A percentile compares a stretch with the other conserved stretches of the same genome.
These are phyloP conservation scores for Zizania latifolia DNA, from an alignment of 176 grass and related monocot genomes.

Conservation along the genomic window DNA sequence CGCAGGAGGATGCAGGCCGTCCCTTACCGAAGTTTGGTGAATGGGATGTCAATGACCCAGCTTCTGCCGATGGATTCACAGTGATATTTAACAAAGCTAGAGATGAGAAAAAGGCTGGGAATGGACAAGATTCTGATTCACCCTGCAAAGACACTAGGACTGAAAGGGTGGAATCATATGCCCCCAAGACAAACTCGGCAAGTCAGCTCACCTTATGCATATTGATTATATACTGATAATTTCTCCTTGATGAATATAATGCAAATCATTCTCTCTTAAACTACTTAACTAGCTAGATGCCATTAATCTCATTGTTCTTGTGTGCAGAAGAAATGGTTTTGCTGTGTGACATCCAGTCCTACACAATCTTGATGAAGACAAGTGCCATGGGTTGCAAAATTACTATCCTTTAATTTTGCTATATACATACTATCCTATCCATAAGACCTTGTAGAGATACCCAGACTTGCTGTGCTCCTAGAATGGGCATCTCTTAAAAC, in stretches of 20 bases:
- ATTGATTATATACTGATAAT: not conserved
- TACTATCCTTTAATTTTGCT: slow-evolving; percentile 47
- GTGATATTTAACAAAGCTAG: slow-evolving; percentile 98
- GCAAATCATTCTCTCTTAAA: not conserved
- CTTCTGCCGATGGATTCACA: too few species aligned
- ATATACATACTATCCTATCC: slow-evolving; percentile 63
- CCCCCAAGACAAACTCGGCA: slow-evolving; percentile 51
- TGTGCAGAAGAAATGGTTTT: slow-evolving; percentile 88
- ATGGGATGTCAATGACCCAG: too few species aligned
- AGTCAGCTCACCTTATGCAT: too few species aligned
- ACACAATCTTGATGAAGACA: slow-evolving; percentile 56
- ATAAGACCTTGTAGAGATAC: slow-evolving; percentile 57
- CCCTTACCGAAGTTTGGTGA: too few species aligned
- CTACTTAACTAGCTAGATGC: not conserved
- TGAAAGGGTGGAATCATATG: slow-evolving; percentile 34
- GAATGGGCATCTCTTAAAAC: slow-evolving; percentile 39
- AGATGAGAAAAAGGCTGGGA: slow-evolving; percentile 73
- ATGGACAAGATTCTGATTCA: slow-evolving; percentile 57
- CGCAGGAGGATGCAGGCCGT: too few species aligned
- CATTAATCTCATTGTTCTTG: not conserved
- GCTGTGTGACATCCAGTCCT: slow-evolving; percentile 69
- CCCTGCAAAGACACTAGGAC: slow-evolving; percentile 55
- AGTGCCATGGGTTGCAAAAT: not conserved
- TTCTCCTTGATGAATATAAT: not conserved
- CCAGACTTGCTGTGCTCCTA: not conserved